These are phyloP conservation scores for Trichoderma sp. DNA, from an alignment of 2,329 filamentous ascomycete genomes.

Conservation along the genomic window DNA sequence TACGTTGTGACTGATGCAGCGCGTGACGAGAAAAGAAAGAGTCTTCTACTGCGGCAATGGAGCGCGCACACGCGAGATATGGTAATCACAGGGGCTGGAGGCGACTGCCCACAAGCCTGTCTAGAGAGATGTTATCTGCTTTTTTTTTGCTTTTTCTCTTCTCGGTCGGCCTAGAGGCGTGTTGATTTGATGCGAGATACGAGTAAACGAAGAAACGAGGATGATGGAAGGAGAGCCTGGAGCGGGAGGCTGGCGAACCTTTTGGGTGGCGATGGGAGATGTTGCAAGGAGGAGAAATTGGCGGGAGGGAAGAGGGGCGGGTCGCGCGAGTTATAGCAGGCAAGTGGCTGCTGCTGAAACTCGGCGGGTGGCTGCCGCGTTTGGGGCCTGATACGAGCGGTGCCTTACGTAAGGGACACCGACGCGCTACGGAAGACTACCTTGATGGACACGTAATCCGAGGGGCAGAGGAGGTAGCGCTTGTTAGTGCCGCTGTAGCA, in stretches of 20 bases:
- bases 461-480: no score
- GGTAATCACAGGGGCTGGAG: constrained; percentile 29
- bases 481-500: background rate
- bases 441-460: background rate
- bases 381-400: constrained; percentile 8
- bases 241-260: constrained; percentile 13
- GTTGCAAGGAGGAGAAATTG: constrained; percentile 27
- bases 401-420: background rate
- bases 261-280: constrained; percentile 21
- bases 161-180: constrained; percentile 17
- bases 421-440: background rate
- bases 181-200: constrained; percentile 11
- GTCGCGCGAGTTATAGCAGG: constrained; percentile 21
- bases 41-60: constrained; percentile 33
- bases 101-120: constrained; percentile 24
- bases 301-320: constrained; percentile 26
- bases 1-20: constrained; percentile 27
- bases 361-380: constrained; percentile 13
- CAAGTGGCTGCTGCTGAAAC: constrained; percentile 21
- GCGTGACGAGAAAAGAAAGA: constrained; percentile 28
- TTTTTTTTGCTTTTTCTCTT: constrained; percentile 10
- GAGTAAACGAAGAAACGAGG: background rate
- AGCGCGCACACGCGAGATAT: constrained; percentile 27
- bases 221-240: constrained; percentile 11
- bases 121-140: constrained; percentile 7